Conservation (phyloP, 2,329 filamentous ascomycete genomes). For the Colletotrichum ledebouriae region DNA sequence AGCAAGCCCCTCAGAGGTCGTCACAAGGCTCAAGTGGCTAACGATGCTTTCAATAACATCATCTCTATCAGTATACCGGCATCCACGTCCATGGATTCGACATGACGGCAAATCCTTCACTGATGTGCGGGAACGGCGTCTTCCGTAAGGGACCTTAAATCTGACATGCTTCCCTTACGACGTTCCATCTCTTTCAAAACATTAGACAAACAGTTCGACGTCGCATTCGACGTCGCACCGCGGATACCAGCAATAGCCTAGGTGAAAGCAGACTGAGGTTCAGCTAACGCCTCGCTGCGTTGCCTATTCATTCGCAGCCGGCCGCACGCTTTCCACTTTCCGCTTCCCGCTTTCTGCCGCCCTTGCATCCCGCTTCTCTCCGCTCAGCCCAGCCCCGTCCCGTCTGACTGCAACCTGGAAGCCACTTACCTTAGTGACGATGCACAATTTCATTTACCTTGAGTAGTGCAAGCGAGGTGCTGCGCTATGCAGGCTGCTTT, state of each 20-base stretch:
- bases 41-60: background rate
- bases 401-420: background rate
- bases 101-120: background rate
- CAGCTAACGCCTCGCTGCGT: no score
- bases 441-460: slow-evolving; percentile 21
- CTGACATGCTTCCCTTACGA: no score
- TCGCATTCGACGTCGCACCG: slow-evolving; percentile 35
- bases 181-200: background rate
- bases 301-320: slow-evolving; percentile 5
- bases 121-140: background rate
- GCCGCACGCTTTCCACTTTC: background rate
- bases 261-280: no score
- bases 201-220: slow-evolving; percentile 16
- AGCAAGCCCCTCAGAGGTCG: background rate
- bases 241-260: background rate
- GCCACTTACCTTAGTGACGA: background rate
- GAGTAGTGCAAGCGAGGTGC: slow-evolving; percentile 21
- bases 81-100: no score
- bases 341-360: background rate
- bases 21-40: slow-evolving; percentile 6
- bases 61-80: no score
- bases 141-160: background rate
- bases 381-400: slow-evolving; percentile 15
- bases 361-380: slow-evolving; percentile 21
- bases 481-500: slow-evolving; percentile 1